Conservation (phyloP, 768 basidiomycete genomes). For the Boletus rufocinnamomeus region DNA sequence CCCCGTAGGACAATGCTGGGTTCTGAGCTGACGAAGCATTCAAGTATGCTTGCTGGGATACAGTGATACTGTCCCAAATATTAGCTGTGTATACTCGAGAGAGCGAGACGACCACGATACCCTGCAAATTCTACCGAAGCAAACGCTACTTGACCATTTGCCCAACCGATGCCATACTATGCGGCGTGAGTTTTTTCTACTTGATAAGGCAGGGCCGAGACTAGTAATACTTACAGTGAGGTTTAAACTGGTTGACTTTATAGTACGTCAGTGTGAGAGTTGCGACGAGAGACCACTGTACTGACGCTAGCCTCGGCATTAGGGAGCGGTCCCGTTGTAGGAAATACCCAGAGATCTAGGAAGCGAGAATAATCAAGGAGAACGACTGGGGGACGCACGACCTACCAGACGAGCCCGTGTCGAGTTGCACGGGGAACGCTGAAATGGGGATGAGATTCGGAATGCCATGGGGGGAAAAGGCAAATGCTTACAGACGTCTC, state of each 20-base stretch:
- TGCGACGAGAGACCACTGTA: background rate
- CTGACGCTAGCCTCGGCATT: conserved; percentile 50
- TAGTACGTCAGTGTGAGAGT: conserved; percentile 8
- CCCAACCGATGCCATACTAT: conserved; percentile 85
- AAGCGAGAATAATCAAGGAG: background rate
- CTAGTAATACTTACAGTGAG: conserved; percentile 49
- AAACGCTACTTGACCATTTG: conserved; percentile 62
- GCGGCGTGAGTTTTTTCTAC: background rate
- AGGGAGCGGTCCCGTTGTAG: conserved; percentile 48
- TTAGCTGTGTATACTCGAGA: conserved; percentile 12
- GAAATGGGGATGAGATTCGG: conserved; percentile 3
- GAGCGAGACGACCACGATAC: conserved; percentile 40
- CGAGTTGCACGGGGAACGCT: conserved; percentile 78
- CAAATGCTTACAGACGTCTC: conserved; percentile 50
- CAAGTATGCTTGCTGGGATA: conserved; percentile 71
- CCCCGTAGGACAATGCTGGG: conserved; percentile 71
- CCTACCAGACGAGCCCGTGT: conserved; percentile 66
- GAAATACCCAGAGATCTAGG: conserved; percentile 72
- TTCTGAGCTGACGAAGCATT: conserved; percentile 66
- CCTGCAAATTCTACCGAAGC: conserved; percentile 69
- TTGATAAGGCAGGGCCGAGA: background rate
- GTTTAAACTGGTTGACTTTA: conserved; percentile 52
- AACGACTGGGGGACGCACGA: background rate
- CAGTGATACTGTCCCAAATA: conserved; percentile 47
- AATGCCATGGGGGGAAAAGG: background rate